Evolutionary conservation across 768 basidiomycete genomes (phyloP), one percentile per base, ranked within the genome.

Genomic region (Roridomyces roridus): DNA sequence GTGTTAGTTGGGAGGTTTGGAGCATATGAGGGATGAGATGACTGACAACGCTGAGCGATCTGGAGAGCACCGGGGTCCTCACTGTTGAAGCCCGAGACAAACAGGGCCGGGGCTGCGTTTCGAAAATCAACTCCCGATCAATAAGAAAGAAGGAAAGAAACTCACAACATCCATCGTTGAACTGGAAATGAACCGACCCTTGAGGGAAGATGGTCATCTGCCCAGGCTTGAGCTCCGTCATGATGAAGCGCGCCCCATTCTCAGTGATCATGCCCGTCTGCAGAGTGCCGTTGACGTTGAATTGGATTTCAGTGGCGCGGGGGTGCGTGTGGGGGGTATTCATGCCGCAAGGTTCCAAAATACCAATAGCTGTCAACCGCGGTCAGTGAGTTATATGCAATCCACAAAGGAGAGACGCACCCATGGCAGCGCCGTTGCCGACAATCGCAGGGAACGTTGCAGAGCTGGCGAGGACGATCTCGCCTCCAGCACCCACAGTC

Each of bases 271-370:
- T 46, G 4, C 60, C 60, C 17, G 60, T 62, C 20, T 55, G 60
- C 15, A 57, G 43, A 18, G 55, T 62, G 1, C 60, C 55, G 40
- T 62, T 62, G 2, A 57, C 51, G 35, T 42, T 56, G 46, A 62
- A 36, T 20, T 57, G 45, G 45, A 62, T 52, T 40, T 62, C 60
- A 9, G 60, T 62, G 6, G 55, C 60, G 23, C 60, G 55, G n/a
- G 60, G 60, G 35, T 62, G 60, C 17, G 44, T 49, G 42, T 57
- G 55, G n/a, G 60, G 60, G 23, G 46, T 48, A 46, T 62, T 57
- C 45, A 62, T 40, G 21, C 43, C 31, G 47, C 60, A 62, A 21
- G 42, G 23, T 7, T 43, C 60, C 8, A 62, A 24, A 39, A 51
- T 42, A 4, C 60, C 55, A 12, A 52, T 17, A 15, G 55, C 60